Conservation (phyloP, 2,329 filamentous ascomycete species). For the Akanthomyces lecanii region DNA sequence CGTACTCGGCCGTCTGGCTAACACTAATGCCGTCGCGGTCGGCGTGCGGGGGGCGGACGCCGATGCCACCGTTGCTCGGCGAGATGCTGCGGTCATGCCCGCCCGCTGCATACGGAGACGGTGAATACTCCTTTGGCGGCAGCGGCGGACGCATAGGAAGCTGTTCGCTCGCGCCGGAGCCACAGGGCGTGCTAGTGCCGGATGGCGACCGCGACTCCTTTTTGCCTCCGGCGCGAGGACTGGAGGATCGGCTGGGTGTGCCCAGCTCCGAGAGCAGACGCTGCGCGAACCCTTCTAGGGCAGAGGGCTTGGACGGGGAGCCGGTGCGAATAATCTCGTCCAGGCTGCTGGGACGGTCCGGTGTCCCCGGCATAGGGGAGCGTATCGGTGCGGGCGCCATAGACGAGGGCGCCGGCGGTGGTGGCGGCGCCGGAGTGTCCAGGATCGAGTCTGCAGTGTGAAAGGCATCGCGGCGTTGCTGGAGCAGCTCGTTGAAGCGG, state of each 20-base stretch:
- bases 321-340: conserved; percentile 42
- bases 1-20: conserved; percentile 56
- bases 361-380: conserved; percentile 31
- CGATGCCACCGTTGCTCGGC: conserved; percentile 31
- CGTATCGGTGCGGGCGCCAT: conserved; percentile 24
- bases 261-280: conserved; percentile 57
- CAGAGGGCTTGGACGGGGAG: conserved; percentile 52
- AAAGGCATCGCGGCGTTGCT: conserved; percentile 60
- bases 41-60: conserved; percentile 26
- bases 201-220: conserved; percentile 39
- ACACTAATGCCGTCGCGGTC: conserved; percentile 34
- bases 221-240: conserved; percentile 37
- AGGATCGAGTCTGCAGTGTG: conserved; percentile 53
- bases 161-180: conserved; percentile 26
- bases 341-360: conserved; percentile 38
- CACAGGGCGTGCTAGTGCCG: conserved; percentile 29
- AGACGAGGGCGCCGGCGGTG: neutral
- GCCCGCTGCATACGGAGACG: conserved; percentile 14
- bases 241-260: conserved; percentile 48
- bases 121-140: conserved; percentile 40
- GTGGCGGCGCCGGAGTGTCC: conserved; percentile 28
- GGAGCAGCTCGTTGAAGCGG: conserved; percentile 68
- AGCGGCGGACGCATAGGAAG: conserved; percentile 28
- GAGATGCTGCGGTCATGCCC: conserved; percentile 39
- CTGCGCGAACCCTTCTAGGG: conserved; percentile 58